Base-by-base conservation (phyloP, 108 stramenopile genomes). In the Cyclotella sp. region DNA sequence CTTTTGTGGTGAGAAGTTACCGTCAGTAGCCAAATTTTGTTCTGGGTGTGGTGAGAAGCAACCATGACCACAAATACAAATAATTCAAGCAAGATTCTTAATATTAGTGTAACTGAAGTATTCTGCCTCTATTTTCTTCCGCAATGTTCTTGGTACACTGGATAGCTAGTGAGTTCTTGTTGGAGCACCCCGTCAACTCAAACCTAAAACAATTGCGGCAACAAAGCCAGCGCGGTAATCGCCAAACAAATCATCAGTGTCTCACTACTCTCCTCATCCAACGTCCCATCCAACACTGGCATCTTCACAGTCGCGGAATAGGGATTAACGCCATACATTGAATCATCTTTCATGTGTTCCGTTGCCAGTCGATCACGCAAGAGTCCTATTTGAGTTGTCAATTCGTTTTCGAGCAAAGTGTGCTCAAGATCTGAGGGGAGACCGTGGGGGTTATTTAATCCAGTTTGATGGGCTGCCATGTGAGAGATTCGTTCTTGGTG, bases 211-310 rank as follows among this genome's bases (percentile, higher is more conserved):
- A 79, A 24, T 15, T 68, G 72, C 39, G 79, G 79, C 72, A 79
- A 62, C 30, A 79, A 34, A 34, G 79, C 79, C 72, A 79, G 68
- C 4, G 30, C 79, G 19, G 72, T 72, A 68, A 79, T 79, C 5
- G 51, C 68, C 59, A 79, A 72, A 55, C 79, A 79, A 66, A 79
- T 79, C 72, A 79, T 73, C 40, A 79, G 14, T 18, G 79, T 54
- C 72, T 79, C 79, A 47, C 70, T 72, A 42, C 72, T 79, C 59
- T 79, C 79, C 52, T 79, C 79, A 58, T 79, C 79, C 60, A 79
- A 61, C 22, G 66, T 72, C 14, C 72, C 79, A 55, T 79, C 79
- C 67, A 79, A 42, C 22, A 79, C 30, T 4, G 72, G 72, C 42
- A 65, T 42, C n/a, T 62, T 68, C 67, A 62, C 60, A 34, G 72